These are phyloP conservation scores for Leptoxyphium fumago DNA, from an alignment of 2,329 filamentous ascomycete species.

Conservation along the genomic window DNA sequence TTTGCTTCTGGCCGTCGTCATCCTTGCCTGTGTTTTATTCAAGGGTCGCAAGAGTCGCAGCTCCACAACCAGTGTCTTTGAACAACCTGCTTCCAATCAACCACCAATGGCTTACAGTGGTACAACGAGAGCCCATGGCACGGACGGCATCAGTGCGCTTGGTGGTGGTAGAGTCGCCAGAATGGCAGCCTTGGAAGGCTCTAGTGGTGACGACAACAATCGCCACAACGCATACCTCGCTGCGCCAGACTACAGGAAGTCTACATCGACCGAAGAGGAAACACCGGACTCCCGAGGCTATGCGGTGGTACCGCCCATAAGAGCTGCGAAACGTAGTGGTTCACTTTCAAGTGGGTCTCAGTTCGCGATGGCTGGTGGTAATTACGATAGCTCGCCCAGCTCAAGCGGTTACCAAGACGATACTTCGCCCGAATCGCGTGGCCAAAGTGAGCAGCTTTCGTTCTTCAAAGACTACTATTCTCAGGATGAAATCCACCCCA, in stretches of 20 bases:
- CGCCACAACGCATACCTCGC: constrained; percentile 35
- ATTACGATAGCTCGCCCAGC: constrained; percentile 59
- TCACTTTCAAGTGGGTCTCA: constrained; percentile 77
- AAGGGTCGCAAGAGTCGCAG: constrained; percentile 42
- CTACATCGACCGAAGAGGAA: constrained; percentile 48
- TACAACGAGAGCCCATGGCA: constrained; percentile 23
- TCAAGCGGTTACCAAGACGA: constrained; percentile 42
- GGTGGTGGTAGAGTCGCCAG: constrained; percentile 82
- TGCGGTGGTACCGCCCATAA: constrained; percentile 36
- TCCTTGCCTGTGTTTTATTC: constrained; percentile 42
- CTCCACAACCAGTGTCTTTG: constrained; percentile 63
- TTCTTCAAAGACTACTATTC: constrained; percentile 99
- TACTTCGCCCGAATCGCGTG: constrained; percentile 77
- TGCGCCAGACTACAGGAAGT: constrained; percentile 33
- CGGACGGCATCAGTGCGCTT: constrained; percentile 53
- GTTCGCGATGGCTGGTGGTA: constrained; percentile 27
- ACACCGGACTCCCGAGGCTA: constrained; percentile 47
- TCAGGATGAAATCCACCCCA: constrained; percentile 84
- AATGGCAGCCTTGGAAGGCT: constrained; percentile 84
- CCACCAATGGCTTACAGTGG: constrained; percentile 29
- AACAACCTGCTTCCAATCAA: constrained; percentile 49
- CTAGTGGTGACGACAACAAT: constrained; percentile 38
- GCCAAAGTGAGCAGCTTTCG: constrained; percentile 85
- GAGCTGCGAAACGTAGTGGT: constrained; percentile 51
- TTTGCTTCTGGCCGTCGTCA: constrained; percentile 51